Evolutionary conservation across 257 asterid species (phyloP), one percentile per base, ranked within the genome.

Genomic region (Anisodus acutangulus): DNA sequence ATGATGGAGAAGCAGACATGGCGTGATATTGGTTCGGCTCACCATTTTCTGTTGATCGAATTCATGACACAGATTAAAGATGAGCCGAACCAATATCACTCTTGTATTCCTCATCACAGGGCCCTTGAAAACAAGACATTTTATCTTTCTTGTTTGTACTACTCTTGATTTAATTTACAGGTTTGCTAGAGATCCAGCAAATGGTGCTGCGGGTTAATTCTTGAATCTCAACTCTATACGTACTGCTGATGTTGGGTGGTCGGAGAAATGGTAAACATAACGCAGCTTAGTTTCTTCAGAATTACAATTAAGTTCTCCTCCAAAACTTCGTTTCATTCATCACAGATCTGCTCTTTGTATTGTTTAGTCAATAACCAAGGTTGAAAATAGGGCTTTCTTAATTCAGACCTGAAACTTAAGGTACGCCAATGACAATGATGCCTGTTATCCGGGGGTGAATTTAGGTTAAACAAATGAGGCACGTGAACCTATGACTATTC

Each of bases 11-110:
- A 88, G 88, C 43, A 88, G 84, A 88, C 90, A 85, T 47, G 90
- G 87, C 67, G 90, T 85, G 90, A 80, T 88, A 66, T 80, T 86
- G 87, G 81, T 83, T 80, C 26, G 59, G 88, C 90, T 88, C 90
- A 88, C 13, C 26, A 51, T 43, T 49, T n/a, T 82, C 49, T 64
- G 87, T 71, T 58, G 5, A 9, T 22, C 51, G 15, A 26, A 16
- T 66, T 83, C 70, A 6, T 26, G 4, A 43, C 5, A 57, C 37
- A 70, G 79, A 5, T 53, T 17, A 81, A 83, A 22, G 67, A 78
- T 89, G 97, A 91, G 97, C 97, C 94, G 97, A 87, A 89, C 86
- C 97, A 92, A 89, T 92, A 92, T 90, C 94, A 90, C 93, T 91
- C 97, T 88, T 92, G 97, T 91, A 83, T 88, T 88, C 92, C 91